These are phyloP conservation scores for Collybia nuda DNA, from an alignment of 768 basidiomycete genomes.

Conservation along the genomic window DNA sequence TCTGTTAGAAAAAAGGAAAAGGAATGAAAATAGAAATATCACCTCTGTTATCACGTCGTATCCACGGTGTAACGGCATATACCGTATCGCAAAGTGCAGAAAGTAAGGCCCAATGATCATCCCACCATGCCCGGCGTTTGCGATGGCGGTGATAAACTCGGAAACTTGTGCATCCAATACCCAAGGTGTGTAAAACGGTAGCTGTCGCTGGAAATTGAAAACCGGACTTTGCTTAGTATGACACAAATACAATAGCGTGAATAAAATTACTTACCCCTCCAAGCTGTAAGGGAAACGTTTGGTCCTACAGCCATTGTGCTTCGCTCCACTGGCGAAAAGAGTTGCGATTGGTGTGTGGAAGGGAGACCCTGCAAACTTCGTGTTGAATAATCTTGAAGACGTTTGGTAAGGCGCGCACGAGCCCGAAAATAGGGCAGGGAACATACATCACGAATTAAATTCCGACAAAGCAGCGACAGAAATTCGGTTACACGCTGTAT, in stretches of 20 bases:
- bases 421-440: too few relatives aligned
- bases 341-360: too few relatives aligned
- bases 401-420: too few relatives aligned
- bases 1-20: not conserved
- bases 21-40: not conserved
- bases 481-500: too few relatives aligned
- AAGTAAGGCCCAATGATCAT: conserved; percentile 17
- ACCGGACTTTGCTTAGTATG: not conserved
- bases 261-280: not conserved
- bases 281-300: not conserved
- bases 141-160: conserved; percentile 15
- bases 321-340: too few relatives aligned
- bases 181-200: conserved; percentile 12
- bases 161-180: conserved; percentile 12
- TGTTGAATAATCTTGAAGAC: too few relatives aligned
- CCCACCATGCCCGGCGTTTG: conserved; percentile 20
- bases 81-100: conserved; percentile 7
- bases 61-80: conserved; percentile 9
- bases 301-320: too few relatives aligned
- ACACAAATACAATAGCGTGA: not conserved
- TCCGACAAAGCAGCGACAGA: too few relatives aligned
- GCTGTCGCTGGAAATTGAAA: conserved; percentile 3
- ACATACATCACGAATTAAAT: too few relatives aligned
- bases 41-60: conserved; percentile 6
- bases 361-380: too few relatives aligned